phyloP scores from a whole-genome alignment of 306 rosid genomes.

The Hippophae tibetana region DNA sequence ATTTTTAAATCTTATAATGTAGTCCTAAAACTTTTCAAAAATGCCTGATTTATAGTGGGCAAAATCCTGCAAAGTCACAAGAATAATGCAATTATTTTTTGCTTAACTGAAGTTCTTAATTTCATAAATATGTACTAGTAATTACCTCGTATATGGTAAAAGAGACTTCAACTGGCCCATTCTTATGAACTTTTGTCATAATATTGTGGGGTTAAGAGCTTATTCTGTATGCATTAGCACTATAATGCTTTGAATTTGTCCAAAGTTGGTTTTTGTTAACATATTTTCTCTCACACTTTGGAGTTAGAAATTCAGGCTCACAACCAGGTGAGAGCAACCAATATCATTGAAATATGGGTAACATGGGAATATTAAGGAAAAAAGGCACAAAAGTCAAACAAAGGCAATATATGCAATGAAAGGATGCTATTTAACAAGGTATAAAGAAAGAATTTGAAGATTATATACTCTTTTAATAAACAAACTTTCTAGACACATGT shows the following conservation, averaged over 20 bases:
- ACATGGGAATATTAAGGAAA: constrained; percentile 40
- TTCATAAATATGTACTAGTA: too few relatives aligned
- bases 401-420: neutral
- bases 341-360: constrained; percentile 82
- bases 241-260: constrained; percentile 65
- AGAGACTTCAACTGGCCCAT: too few relatives aligned
- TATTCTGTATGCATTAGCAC: constrained; percentile 14
- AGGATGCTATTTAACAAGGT: neutral
- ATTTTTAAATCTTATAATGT: too few relatives aligned
- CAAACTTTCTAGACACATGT: too few relatives aligned
- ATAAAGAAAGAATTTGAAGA: constrained; percentile 12
- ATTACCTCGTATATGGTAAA: too few relatives aligned
- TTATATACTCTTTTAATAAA: too few relatives aligned
- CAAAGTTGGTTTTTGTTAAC: constrained; percentile 56
- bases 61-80: neutral
- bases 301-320: constrained; percentile 75
- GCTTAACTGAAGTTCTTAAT: too few relatives aligned
- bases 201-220: too few relatives aligned
- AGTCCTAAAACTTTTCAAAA: constrained; percentile 28
- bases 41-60: constrained; percentile 97
- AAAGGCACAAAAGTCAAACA: constrained; percentile 4
- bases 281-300: constrained; percentile 65
- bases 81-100: too few relatives aligned
- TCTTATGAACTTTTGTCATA: too few relatives aligned
- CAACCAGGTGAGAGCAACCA: constrained; percentile 98